phyloP scores from a whole-genome alignment of 768 basidiomycete species.

The Leucocoprinus birnbaumii region DNA sequence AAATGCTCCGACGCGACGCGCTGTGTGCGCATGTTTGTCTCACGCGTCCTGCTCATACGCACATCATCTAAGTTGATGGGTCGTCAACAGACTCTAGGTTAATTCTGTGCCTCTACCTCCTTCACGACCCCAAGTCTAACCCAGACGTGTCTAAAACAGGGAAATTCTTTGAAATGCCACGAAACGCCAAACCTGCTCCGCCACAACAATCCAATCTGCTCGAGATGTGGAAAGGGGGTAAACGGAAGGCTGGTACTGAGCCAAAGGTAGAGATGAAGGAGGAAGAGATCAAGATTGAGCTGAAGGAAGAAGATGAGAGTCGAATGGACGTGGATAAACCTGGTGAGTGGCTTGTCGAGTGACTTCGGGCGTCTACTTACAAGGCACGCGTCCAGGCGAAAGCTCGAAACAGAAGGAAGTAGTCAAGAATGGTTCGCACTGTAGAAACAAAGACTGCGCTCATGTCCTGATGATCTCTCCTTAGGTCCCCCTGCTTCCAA shows the following conservation, averaged over 20 bases:
- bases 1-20: constrained; percentile 31
- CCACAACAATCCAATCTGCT: constrained; percentile 78
- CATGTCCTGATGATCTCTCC: constrained; percentile 2
- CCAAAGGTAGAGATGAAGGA: constrained; percentile 19
- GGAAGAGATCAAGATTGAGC: constrained; percentile 17
- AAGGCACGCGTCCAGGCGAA: constrained; percentile 24
- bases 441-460: not conserved
- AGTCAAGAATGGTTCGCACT: constrained; percentile 9
- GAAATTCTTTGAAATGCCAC: constrained; percentile 78
- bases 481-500: constrained; percentile 39
- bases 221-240: constrained; percentile 64
- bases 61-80: constrained; percentile 42
- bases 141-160: constrained; percentile 34
- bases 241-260: constrained; percentile 27
- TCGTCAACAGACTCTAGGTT: constrained; percentile 75
- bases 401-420: constrained; percentile 38
- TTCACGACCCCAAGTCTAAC: not conserved
- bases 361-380: not conserved
- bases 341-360: not conserved
- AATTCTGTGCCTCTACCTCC: constrained; percentile 9
- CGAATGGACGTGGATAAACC: constrained; percentile 26
- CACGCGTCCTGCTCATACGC: constrained; percentile 32
- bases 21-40: constrained; percentile 43
- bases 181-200: constrained; percentile 57
- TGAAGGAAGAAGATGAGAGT: constrained; percentile 21